Conservation (phyloP, 2,329 filamentous ascomycete species). For the Cercospora sp. region DNA sequence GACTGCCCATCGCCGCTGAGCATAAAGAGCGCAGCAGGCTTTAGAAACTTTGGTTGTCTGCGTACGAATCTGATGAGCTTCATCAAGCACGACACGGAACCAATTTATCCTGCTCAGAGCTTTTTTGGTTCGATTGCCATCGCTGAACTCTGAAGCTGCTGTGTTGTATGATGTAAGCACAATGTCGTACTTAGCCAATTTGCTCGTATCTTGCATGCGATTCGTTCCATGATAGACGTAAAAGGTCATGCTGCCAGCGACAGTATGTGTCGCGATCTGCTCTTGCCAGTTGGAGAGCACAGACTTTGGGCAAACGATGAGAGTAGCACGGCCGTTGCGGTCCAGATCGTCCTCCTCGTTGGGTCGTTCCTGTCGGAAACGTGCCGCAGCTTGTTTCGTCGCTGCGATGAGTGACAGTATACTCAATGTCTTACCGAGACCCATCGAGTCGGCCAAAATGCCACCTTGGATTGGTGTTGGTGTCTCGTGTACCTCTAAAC, state of each 20-base stretch:
- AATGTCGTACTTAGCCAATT: slow-evolving; percentile 74
- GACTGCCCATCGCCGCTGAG: slow-evolving; percentile 89
- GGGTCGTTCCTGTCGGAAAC: slow-evolving; percentile 61
- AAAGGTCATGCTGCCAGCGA: slow-evolving; percentile 63
- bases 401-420: slow-evolving; percentile 75
- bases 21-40: slow-evolving; percentile 76
- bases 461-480: slow-evolving; percentile 46
- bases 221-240: slow-evolving; percentile 86
- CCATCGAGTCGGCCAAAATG: slow-evolving; percentile 55
- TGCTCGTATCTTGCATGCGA: slow-evolving; percentile 67
- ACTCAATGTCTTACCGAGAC: slow-evolving; percentile 63
- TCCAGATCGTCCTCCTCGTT: slow-evolving; percentile 47
- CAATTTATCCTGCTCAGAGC: slow-evolving; percentile 79
- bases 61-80: slow-evolving; percentile 92
- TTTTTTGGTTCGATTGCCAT: slow-evolving; percentile 47
- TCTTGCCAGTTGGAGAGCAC: slow-evolving; percentile 94
- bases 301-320: slow-evolving; percentile 86
- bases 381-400: slow-evolving; percentile 61
- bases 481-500: slow-evolving; percentile 51
- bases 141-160: slow-evolving; percentile 67
- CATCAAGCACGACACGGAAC: slow-evolving; percentile 92
- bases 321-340: slow-evolving; percentile 73
- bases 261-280: slow-evolving; percentile 82
- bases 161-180: slow-evolving; percentile 93
- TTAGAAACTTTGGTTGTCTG: slow-evolving; percentile 79